phyloP scores from a whole-genome alignment of 176 grass and related monocot genomes.

The Sorghum bicolor region DNA sequence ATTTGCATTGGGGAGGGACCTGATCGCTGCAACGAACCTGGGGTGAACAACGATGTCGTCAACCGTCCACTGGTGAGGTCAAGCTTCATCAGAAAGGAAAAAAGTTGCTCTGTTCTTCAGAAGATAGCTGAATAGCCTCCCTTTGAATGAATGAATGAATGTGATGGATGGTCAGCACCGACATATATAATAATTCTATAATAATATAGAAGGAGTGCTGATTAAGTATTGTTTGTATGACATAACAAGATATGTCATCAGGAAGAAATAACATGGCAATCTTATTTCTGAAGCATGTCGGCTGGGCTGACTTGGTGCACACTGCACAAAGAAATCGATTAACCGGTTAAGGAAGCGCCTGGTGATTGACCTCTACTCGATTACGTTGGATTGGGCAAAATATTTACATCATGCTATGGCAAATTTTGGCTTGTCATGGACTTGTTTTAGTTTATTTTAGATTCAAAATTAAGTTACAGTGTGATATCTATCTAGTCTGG shows the following conservation, averaged over 20 bases:
- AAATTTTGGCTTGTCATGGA: not conserved
- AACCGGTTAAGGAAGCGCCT: not conserved
- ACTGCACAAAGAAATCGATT: not conserved
- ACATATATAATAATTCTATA: not conserved
- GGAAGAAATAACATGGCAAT: not conserved
- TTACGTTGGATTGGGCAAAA: not conserved
- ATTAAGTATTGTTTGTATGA: not conserved
- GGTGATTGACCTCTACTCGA: not conserved
- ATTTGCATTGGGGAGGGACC: too few species aligned
- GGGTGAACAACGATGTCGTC: too few species aligned
- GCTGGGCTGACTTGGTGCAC: not conserved
- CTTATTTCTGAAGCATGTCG: constrained; percentile 22
- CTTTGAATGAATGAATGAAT: not conserved
- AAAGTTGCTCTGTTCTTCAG: not conserved
- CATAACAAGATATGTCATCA: not conserved
- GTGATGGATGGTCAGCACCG: constrained; percentile 23
- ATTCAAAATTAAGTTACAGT: not conserved
- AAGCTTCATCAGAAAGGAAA: not conserved
- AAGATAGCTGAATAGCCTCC: not conserved
- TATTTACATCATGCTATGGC: not conserved
- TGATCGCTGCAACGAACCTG: too few species aligned
- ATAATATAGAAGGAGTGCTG: not conserved
- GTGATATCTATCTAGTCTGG: too few species aligned
- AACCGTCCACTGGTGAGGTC: not conserved
- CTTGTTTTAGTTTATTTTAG: not conserved